Percentiles rank a stretch among this genome's conserved stretches.
phyloP scores from a whole-genome alignment of 139 green algal genomes.

The Haematococcus lacustris region DNA sequence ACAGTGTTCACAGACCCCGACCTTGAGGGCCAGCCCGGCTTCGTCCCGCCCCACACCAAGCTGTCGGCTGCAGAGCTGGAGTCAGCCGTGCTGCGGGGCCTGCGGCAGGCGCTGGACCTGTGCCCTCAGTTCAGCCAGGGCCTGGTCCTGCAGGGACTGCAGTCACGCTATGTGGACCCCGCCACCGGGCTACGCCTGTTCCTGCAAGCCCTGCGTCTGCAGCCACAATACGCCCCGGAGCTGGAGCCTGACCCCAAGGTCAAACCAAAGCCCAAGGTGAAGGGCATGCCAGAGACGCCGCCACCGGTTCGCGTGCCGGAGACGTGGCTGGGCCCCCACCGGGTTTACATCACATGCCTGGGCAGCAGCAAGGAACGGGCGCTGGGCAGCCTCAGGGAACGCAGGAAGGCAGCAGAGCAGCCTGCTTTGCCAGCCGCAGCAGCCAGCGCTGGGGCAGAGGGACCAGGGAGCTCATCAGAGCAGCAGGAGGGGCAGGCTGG shows the following conservation, averaged over 20 bases:
- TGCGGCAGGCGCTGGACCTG: conserved; percentile 13
- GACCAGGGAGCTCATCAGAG: no score
- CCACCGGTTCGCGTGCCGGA: background rate
- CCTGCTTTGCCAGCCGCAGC: no score
- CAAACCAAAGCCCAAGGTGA: conserved; percentile 8
- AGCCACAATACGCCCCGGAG: conserved; percentile 17
- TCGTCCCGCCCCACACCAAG: conserved; percentile 20
- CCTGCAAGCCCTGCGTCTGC: conserved; percentile 37
- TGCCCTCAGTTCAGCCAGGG: conserved; percentile 26
- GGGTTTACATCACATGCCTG: conserved; percentile 21
- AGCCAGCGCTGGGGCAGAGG: no score
- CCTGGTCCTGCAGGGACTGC: conserved; percentile 45
- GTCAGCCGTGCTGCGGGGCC: conserved; percentile 10
- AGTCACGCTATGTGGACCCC: conserved; percentile 18
- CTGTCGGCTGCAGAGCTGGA: background rate
- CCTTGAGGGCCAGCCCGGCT: conserved; percentile 18
- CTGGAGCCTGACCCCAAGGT: conserved; percentile 22
- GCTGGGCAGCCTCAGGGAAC: no score
- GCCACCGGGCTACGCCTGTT: conserved; percentile 17
- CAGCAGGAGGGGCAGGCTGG: conserved; percentile 11
- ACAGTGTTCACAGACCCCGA: conserved; percentile 32
- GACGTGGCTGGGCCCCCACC: conserved; percentile 10
- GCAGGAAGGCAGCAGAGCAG: no score
- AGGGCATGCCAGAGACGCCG: conserved; percentile 3
- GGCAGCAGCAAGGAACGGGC: no score